A percentile compares a stretch with the other conserved stretches of the same genome.
phyloP scores from a whole-genome alignment of 2,329 filamentous ascomycete species.

The Malbranchea cinnamomea region DNA sequence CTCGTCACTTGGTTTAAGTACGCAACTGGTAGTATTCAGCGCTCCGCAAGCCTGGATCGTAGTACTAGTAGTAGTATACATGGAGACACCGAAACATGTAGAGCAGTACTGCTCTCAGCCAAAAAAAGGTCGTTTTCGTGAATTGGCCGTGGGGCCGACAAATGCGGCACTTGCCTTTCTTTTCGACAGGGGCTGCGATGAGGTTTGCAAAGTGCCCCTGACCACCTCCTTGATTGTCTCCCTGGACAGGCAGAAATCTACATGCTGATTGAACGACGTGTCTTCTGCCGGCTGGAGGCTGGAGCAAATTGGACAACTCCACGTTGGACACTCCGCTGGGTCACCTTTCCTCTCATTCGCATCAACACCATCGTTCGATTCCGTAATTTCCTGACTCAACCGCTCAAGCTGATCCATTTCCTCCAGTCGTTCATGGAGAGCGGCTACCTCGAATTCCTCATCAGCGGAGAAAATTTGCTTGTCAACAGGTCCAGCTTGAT shows the following conservation, averaged over 20 bases:
- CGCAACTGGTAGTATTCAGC: no score
- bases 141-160: no score
- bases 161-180: no score
- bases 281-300: slow-evolving; percentile 63
- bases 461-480: slow-evolving; percentile 4
- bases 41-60: no score
- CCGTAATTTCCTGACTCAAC: slow-evolving; percentile 41
- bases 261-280: slow-evolving; percentile 70
- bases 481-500: background rate
- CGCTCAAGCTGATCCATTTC: slow-evolving; percentile 47
- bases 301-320: slow-evolving; percentile 82
- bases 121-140: slow-evolving; percentile 10
- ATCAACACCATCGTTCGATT: slow-evolving; percentile 15
- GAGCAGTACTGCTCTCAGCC: no score
- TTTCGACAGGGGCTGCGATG: no score
- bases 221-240: slow-evolving; percentile 75
- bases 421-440: slow-evolving; percentile 43
- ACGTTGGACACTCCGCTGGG: slow-evolving; percentile 33
- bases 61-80: no score
- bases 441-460: slow-evolving; percentile 24
- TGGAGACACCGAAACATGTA: no score
- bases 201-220: slow-evolving; percentile 37
- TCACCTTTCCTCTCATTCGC: background rate
- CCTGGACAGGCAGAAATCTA: slow-evolving; percentile 78
- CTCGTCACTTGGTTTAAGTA: no score